These are phyloP conservation scores for Geoglossum cookeanum DNA, from an alignment of 2,329 filamentous ascomycete species.

Conservation along the genomic window DNA sequence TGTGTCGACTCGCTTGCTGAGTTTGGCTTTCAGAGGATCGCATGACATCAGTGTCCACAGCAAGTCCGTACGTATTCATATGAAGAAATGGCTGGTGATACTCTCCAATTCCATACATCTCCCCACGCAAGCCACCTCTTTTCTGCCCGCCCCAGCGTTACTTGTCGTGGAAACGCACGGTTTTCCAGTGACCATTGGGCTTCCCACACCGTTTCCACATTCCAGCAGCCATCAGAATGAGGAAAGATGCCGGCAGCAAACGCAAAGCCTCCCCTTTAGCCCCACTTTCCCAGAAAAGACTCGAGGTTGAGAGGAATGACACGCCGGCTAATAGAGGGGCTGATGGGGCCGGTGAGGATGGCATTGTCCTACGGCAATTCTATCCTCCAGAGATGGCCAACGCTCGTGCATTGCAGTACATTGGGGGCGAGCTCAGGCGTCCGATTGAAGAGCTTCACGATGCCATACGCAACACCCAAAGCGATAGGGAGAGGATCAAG, in stretches of 20 bases:
- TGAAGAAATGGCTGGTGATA: too few species aligned
- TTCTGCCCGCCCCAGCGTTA: too few species aligned
- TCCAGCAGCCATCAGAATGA: background rate
- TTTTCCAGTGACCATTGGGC: too few species aligned
- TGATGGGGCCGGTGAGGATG: constrained; percentile 8
- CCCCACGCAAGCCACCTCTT: too few species aligned
- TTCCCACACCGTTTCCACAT: too few species aligned
- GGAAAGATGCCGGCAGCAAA: background rate
- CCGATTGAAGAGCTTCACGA: constrained; percentile 50
- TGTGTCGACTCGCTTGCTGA: too few species aligned
- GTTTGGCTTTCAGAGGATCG: too few species aligned
- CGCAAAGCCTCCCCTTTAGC: constrained; percentile 2
- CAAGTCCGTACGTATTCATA: too few species aligned
- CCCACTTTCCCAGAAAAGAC: background rate
- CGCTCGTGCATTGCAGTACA: constrained; percentile 56
- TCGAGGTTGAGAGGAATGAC: background rate
- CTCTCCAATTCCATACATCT: too few species aligned
- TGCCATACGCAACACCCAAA: constrained; percentile 41
- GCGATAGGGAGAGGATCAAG: constrained; percentile 30
- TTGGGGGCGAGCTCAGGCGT: constrained; percentile 43
- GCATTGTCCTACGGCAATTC: constrained; percentile 37
- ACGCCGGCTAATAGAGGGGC: background rate
- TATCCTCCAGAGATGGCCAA: constrained; percentile 81
- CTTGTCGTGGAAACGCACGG: too few species aligned
- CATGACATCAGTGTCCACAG: too few species aligned